A percentile compares a stretch with the other conserved stretches of the same genome.
Conservation (phyloP, 2,329 filamentous ascomycete genomes). For the Beauveria asiatica region DNA sequence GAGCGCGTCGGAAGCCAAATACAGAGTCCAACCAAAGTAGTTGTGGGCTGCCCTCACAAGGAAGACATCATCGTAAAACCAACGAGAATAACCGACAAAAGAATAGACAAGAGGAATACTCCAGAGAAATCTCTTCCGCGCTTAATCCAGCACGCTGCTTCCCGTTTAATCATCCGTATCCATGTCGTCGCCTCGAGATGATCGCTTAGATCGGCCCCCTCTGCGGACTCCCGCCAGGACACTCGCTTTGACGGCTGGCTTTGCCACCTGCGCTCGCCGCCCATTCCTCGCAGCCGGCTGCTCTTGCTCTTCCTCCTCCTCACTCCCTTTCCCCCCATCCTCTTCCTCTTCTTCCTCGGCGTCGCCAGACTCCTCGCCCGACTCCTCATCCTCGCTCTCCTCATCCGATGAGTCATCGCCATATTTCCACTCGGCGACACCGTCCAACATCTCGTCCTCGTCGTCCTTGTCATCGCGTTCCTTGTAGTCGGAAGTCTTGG, state of each 20-base stretch:
- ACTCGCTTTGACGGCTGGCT: constrained; percentile 19
- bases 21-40: neutral
- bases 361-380: constrained; percentile 12
- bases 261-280: constrained; percentile 15
- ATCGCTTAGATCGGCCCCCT: constrained; percentile 17
- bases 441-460: constrained; percentile 53
- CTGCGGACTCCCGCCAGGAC: constrained; percentile 15
- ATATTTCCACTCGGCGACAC: constrained; percentile 52
- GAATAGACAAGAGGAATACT: neutral
- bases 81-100: neutral
- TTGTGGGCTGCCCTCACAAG: neutral
- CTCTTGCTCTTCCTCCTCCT: constrained; percentile 11
- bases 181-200: constrained; percentile 25
- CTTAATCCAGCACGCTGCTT: neutral
- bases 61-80: neutral
- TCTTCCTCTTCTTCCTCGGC: constrained; percentile 11
- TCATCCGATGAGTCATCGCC: constrained; percentile 23
- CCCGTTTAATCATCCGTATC: constrained; percentile 22
- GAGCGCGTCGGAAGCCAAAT: neutral
- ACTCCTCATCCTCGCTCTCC: constrained; percentile 9
- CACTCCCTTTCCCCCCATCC: neutral
- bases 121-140: neutral
- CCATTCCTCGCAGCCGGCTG: constrained; percentile 13
- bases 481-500: constrained; percentile 40
- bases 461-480: constrained; percentile 51